Evolutionary conservation across 139 green algal species (phyloP).

Genomic region (Tetradesmus lagerheimii): DNA sequence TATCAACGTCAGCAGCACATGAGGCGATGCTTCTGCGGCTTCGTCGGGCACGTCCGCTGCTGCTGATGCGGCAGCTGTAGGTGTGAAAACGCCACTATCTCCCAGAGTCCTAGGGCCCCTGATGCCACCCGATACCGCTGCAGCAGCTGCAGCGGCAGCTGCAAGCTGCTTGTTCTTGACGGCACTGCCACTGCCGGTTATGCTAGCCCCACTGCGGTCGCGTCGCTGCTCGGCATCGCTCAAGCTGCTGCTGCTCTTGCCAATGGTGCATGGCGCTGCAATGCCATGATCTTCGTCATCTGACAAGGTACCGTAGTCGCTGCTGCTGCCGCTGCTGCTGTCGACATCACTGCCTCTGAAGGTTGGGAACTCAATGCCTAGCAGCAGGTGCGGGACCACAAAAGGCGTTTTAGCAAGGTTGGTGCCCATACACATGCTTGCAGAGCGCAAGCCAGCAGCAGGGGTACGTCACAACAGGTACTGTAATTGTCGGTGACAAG

Average conservation of each 20-base stretch:
- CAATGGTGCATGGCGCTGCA: not conserved
- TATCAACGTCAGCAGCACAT: slow-evolving; percentile 66
- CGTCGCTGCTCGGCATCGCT: not conserved
- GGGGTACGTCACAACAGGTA: not conserved
- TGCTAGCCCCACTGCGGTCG: not conserved
- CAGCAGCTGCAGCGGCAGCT: not conserved
- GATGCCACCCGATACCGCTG: not conserved
- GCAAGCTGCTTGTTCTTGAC: not conserved
- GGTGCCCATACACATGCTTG: not conserved
- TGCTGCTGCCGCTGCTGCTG: slow-evolving; percentile 21
- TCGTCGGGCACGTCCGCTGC: not conserved
- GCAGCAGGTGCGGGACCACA: not conserved
- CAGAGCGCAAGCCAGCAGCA: no score
- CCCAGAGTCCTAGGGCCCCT: not conserved
- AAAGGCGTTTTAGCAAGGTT: no score
- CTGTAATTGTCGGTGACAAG: not conserved
- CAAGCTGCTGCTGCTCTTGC: not conserved
- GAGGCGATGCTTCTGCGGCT: not conserved
- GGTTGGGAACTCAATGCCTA: slow-evolving; percentile 31
- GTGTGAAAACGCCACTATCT: no score
- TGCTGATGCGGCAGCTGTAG: not conserved
- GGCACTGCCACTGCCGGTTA: not conserved
- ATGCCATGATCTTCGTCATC: not conserved
- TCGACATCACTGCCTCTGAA: not conserved
- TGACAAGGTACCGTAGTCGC: not conserved